Evolutionary conservation across 1,284 basidiomycete species (phyloP).

Genomic region (Phellopilus nigrolimitatus): DNA sequence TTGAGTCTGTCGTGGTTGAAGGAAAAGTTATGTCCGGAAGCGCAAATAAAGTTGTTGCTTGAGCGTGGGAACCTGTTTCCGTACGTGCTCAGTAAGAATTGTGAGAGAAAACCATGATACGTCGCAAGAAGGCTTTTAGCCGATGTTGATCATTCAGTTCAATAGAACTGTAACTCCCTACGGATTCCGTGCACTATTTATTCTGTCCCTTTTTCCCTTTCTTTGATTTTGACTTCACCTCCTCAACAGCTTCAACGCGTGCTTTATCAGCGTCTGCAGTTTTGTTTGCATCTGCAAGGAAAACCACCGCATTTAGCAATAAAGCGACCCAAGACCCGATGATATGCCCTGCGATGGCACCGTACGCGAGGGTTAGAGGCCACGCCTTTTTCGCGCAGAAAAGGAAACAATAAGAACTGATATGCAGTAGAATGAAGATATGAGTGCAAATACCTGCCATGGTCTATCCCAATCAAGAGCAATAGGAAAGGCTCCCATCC

Average conservation of each 20-base stretch:
- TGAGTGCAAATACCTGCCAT: constrained; percentile 68
- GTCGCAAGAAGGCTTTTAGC: no score
- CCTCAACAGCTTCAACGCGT: not conserved
- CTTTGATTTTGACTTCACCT: no score
- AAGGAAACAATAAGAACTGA: not conserved
- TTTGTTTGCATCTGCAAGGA: constrained; percentile 38
- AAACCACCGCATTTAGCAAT: constrained; percentile 39
- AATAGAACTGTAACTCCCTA: no score
- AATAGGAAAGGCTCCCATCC: constrained; percentile 77
- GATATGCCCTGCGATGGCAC: constrained; percentile 65
- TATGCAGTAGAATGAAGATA: not conserved
- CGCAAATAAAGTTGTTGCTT: no score
- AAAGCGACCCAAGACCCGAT: constrained; percentile 56
- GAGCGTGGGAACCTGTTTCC: no score
- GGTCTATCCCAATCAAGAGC: constrained; percentile 94
- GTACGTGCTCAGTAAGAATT: no score
- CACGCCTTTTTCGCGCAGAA: constrained; percentile 47
- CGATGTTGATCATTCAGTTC: no score
- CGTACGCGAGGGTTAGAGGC: constrained; percentile 73
- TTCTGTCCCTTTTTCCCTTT: no score
- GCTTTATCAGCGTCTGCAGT: constrained; percentile 4
- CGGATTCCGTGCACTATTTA: no score
- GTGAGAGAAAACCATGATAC: no score
- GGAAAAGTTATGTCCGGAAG: not conserved
- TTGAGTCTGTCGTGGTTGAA: constrained; percentile 38